Percentiles rank a stretch among this genome's conserved stretches.
Conservation (phyloP, 768 basidiomycete genomes). For the Gelatoporia subvermispora region DNA sequence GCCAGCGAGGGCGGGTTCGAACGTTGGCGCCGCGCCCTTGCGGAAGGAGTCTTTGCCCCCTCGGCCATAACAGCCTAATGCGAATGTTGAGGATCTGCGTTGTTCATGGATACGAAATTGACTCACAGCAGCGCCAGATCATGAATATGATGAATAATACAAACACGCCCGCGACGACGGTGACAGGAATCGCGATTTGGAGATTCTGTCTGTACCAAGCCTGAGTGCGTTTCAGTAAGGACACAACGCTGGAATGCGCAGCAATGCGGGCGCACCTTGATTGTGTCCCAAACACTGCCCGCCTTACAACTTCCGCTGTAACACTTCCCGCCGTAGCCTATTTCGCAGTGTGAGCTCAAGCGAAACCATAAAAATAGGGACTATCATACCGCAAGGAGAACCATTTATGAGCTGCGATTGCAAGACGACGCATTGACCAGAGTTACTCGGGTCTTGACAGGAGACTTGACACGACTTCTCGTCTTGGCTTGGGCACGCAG, state of each 20-base stretch:
- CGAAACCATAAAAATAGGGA: slow-evolving; percentile 7
- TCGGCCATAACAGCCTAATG: neutral
- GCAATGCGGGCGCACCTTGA: slow-evolving; percentile 42
- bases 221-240: slow-evolving; percentile 27
- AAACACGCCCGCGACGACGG: slow-evolving; percentile 63
- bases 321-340: slow-evolving; percentile 73
- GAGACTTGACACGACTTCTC: slow-evolving; percentile 73
- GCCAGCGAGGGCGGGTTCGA: slow-evolving; percentile 3
- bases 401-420: slow-evolving; percentile 74
- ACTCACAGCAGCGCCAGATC: slow-evolving; percentile 9
- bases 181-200: slow-evolving; percentile 75
- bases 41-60: neutral
- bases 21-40: slow-evolving; percentile 7
- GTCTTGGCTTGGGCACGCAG: slow-evolving; percentile 58
- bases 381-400: slow-evolving; percentile 68
- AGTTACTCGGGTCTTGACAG: slow-evolving; percentile 63
- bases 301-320: slow-evolving; percentile 53
- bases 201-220: slow-evolving; percentile 75
- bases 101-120: neutral
- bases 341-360: neutral
- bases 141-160: slow-evolving; percentile 35
- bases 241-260: slow-evolving; percentile 6
- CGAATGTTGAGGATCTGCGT: neutral
- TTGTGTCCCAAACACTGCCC: slow-evolving; percentile 53
- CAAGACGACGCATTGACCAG: slow-evolving; percentile 63